These are phyloP conservation scores for Aspergillus sp. DNA, from an alignment of 2,329 filamentous ascomycete species.

Conservation along the genomic window DNA sequence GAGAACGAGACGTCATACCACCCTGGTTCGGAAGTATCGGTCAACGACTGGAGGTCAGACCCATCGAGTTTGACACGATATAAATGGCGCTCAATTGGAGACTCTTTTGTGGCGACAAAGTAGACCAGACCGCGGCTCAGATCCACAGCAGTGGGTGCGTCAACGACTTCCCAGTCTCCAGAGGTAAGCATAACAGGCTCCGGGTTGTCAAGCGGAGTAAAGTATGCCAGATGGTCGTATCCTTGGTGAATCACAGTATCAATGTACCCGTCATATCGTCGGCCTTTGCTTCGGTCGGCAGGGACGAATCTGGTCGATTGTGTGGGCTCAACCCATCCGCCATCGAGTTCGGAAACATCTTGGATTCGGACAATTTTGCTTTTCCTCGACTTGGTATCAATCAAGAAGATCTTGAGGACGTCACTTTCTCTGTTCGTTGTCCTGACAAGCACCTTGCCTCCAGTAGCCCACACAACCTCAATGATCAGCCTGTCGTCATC, in stretches of 20 bases:
- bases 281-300: slow-evolving; percentile 75
- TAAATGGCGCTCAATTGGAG: slow-evolving; percentile 85
- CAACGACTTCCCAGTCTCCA: slow-evolving; percentile 89
- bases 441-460: slow-evolving; percentile 78
- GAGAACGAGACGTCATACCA: slow-evolving; percentile 89
- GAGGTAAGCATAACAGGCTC: slow-evolving; percentile 85
- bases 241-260: slow-evolving; percentile 86
- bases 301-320: slow-evolving; percentile 86
- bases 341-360: slow-evolving; percentile 83
- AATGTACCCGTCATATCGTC: slow-evolving; percentile 85
- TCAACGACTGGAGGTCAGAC: slow-evolving; percentile 71
- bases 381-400: slow-evolving; percentile 74
- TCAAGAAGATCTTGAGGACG: slow-evolving; percentile 80
- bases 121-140: slow-evolving; percentile 86
- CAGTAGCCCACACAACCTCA: slow-evolving; percentile 87
- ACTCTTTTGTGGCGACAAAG: slow-evolving; percentile 84
- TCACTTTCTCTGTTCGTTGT: slow-evolving; percentile 96
- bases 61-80: slow-evolving; percentile 89
- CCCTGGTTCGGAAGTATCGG: slow-evolving; percentile 72
- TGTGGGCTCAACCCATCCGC: slow-evolving; percentile 95
- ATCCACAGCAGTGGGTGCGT: slow-evolving; percentile 83
- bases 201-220: slow-evolving; percentile 80
- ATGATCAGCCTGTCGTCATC: slow-evolving; percentile 88
- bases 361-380: slow-evolving; percentile 79
- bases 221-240: slow-evolving; percentile 91